Evolutionary conservation across 2,329 filamentous ascomycete genomes (phyloP), one percentile per base, ranked within the genome.

Genomic region (Neocatenulostroma microsporum): DNA sequence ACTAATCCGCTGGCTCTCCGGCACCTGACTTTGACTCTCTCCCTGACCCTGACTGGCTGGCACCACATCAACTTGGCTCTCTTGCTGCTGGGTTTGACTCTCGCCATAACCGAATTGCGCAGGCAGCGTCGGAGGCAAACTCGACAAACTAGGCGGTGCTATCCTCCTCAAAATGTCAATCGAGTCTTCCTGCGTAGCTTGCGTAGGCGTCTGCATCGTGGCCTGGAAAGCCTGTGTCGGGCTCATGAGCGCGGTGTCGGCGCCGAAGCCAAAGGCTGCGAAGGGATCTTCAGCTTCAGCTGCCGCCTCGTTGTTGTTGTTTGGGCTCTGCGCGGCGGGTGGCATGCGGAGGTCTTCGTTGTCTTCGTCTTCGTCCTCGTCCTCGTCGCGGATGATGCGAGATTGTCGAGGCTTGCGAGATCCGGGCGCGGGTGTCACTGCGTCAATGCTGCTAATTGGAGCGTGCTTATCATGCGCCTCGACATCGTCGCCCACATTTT

Each of bases 121-220:
- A 3, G 21, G 21, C 3, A 40, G 27, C 21, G 33, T 40, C 39
- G 19, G 40, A n/a, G 30, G 21, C 5, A 30, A 14, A 11, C 21
- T 20, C 10, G 19, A 13, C 18, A 23, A 14, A 30, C 46, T 49
- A 17, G 57, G 49, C 25, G 58, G 53, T 12, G 58, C 55, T 7
- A 60, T 44, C 3, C 50, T 41, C 8, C 50, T 51, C n/a, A 62
- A 42, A 21, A 60, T 49, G 28, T 55, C 58, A 27, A 61, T 43
- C 6, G 72, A 73, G 43, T 73, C 69, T 44, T 63, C 51, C 34
- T 54, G 55, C 6, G 48, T 53, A 2, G 45, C 40, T 37, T 58
- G 56, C n/a, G 56, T 53, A 7, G 55, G 56, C 3, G 53, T 56
- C 29, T 56, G 54, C 56, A 58, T 58, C 2, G 56, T 58, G 4